These are phyloP conservation scores for Zygosaccharomyces rouxii DNA, from an alignment of 805 yeast genomes.

Conservation along the genomic window DNA sequence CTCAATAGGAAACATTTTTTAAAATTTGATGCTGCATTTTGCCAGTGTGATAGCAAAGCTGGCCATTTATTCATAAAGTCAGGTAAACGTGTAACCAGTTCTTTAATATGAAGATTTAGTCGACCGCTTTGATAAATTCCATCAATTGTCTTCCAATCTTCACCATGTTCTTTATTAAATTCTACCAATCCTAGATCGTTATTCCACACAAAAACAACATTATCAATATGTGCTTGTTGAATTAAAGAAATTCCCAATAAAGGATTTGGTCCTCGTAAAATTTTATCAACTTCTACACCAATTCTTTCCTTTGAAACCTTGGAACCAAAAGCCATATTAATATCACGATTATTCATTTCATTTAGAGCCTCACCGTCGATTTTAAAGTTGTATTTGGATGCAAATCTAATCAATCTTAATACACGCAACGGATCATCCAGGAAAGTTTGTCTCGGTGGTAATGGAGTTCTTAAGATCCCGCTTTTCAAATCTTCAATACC, in stretches of 20 bases:
- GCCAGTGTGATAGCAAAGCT: background rate
- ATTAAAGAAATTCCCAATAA: conserved; percentile 59
- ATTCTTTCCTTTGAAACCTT: conserved; percentile 89
- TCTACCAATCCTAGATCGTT: conserved; percentile 21
- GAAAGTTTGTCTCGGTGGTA: conserved; percentile 80
- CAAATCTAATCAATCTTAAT: conserved; percentile 78
- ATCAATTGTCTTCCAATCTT: conserved; percentile 16
- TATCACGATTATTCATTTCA: conserved; percentile 60
- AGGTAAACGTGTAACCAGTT: conserved; percentile 7
- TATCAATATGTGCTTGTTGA: conserved; percentile 49
- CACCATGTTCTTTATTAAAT: conserved; percentile 23
- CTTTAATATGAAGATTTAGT: conserved; percentile 13
- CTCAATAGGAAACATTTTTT: conserved; percentile 20
- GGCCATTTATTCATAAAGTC: conserved; percentile 10
- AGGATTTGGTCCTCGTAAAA: conserved; percentile 60
- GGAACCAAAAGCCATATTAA: conserved; percentile 53
- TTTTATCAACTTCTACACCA: conserved; percentile 79
- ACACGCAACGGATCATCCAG: conserved; percentile 92
- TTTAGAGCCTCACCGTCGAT: conserved; percentile 54
- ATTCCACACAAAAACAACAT: conserved; percentile 51
- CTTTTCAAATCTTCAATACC: conserved; percentile 69
- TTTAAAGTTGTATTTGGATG: conserved; percentile 65
- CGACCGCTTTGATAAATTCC: conserved; percentile 16
- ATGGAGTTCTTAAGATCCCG: conserved; percentile 82
- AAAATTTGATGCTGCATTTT: conserved; percentile 10